Conservation (phyloP, 352 stramenopile species). For the Thraustochytrium striatum region DNA sequence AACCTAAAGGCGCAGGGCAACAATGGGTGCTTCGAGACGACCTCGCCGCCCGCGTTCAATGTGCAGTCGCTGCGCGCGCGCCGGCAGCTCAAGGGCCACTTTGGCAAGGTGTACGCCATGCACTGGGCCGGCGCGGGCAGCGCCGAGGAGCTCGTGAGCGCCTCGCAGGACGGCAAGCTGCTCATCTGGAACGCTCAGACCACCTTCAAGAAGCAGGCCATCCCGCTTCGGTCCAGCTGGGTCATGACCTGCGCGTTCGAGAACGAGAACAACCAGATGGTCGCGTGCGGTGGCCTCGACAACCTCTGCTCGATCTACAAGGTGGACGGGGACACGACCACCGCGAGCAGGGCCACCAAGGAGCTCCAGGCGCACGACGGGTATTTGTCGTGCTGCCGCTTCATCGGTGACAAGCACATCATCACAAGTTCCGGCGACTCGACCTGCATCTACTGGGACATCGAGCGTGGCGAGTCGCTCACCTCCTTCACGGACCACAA, state of each 20-base stretch:
- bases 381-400: slow-evolving; percentile 95
- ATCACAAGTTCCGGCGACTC: slow-evolving; percentile 86
- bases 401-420: slow-evolving; percentile 76
- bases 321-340: slow-evolving; percentile 57
- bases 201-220: slow-evolving; percentile 93
- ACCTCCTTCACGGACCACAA: slow-evolving; percentile 94
- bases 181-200: slow-evolving; percentile 97
- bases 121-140: slow-evolving; percentile 87
- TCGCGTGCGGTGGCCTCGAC: slow-evolving; percentile 95
- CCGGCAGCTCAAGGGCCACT: slow-evolving; percentile 94
- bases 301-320: slow-evolving; percentile 99
- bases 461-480: slow-evolving; percentile 85
- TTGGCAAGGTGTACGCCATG: slow-evolving; percentile 98
- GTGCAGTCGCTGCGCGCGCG: slow-evolving; percentile 68
- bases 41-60: background rate
- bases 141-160: slow-evolving; percentile 77
- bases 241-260: slow-evolving; percentile 99
- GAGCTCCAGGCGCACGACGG: slow-evolving; percentile 96
- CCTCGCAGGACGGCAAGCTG: slow-evolving; percentile 96
- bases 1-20: slow-evolving; percentile 21
- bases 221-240: slow-evolving; percentile 93
- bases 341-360: slow-evolving; percentile 69
- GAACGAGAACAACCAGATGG: slow-evolving; percentile 86
- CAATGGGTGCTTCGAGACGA: slow-evolving; percentile 37
- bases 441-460: slow-evolving; percentile 98